A percentile compares a stretch with the other conserved stretches of the same genome.
Evolutionary conservation across 2,329 filamentous ascomycete species (phyloP).

Genomic region (Aspergillus aculeatinus): DNA sequence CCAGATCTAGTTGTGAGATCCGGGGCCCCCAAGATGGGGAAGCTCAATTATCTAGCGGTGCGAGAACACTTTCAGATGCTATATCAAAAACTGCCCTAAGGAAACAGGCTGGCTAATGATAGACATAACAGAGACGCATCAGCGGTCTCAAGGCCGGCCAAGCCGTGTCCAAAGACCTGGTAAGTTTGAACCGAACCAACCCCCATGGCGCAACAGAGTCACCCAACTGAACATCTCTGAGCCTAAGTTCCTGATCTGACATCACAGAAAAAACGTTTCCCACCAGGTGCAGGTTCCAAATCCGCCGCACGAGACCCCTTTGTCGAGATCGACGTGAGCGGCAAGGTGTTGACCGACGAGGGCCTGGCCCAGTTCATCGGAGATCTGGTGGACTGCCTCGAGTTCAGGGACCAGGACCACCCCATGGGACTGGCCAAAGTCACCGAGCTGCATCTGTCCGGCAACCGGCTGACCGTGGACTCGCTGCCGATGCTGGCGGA

Average conservation of each 20-base stretch:
- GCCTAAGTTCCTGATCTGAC: not conserved
- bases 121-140: constrained; percentile 41
- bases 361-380: constrained; percentile 46
- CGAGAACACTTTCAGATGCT: constrained; percentile 5
- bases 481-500: constrained; percentile 44
- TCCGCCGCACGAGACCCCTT: constrained; percentile 32
- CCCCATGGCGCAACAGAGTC: not conserved
- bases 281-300: constrained; percentile 28
- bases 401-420: constrained; percentile 31
- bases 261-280: constrained; percentile 37
- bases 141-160: constrained; percentile 48
- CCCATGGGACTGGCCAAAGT: constrained; percentile 37
- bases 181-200: constrained; percentile 16
- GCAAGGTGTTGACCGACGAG: constrained; percentile 48
- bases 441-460: constrained; percentile 48
- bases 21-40: constrained; percentile 33
- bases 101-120: constrained; percentile 16
- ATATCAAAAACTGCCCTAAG: not conserved
- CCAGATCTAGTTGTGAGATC: not conserved
- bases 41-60: constrained; percentile 43
- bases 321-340: constrained; percentile 48
- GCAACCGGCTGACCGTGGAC: constrained; percentile 45
- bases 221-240: not conserved
- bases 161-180: constrained; percentile 47
- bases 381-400: constrained; percentile 43